Percentiles rank a stretch among this genome's conserved stretches.
Evolutionary conservation across 2,329 filamentous ascomycete genomes (phyloP).

Genomic region (Penicillium glabrum): DNA sequence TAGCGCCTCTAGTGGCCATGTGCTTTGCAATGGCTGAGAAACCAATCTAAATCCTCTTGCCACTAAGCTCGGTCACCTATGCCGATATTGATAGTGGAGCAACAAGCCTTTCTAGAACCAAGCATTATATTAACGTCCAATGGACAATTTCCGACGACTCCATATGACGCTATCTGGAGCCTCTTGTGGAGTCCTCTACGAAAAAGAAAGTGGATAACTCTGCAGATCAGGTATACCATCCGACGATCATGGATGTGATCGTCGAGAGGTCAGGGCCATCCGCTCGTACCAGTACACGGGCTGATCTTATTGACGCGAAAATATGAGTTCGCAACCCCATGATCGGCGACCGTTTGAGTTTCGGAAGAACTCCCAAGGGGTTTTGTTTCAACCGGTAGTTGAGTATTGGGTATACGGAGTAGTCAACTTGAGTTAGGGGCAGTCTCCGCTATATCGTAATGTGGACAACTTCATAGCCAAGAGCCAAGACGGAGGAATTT

Average conservation of each 20-base stretch:
- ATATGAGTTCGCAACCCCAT: background rate
- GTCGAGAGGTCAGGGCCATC: background rate
- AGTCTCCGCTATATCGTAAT: background rate
- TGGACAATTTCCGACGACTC: background rate
- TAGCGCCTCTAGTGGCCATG: background rate
- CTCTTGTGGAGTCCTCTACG: background rate
- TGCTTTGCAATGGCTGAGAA: background rate
- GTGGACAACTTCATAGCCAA: background rate
- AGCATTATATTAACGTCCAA: background rate
- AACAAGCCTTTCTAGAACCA: constrained; percentile 1
- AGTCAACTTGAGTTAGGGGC: too few species aligned
- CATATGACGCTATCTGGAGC: background rate
- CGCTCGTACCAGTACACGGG: background rate
- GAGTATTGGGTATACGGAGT: too few species aligned
- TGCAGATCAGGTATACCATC: background rate
- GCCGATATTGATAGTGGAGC: constrained; percentile 7
- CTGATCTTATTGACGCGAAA: constrained; percentile 18
- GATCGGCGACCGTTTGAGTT: constrained; percentile 7
- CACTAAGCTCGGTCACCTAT: background rate
- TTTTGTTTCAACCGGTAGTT: background rate
- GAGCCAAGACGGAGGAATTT: constrained; percentile 21
- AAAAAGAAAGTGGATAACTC: background rate
- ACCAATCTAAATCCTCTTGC: background rate
- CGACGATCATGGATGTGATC: constrained; percentile 8
- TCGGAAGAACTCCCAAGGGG: background rate